phyloP scores from a whole-genome alignment of 257 asterid genomes.

The Catharanthus roseus region DNA sequence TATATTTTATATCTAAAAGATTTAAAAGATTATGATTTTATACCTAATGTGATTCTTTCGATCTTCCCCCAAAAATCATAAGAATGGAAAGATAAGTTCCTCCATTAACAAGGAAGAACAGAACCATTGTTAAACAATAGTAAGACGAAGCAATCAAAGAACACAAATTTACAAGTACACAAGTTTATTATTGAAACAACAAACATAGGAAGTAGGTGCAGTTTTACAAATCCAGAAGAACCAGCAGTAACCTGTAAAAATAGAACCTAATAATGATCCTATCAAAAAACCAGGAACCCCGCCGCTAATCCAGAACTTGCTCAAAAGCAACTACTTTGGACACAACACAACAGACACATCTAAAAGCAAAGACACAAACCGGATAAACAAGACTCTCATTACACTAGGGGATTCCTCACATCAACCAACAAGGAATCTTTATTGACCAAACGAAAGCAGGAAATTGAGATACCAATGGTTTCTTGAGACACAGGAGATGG shows the following conservation, averaged over 20 bases:
- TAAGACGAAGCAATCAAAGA: too few relatives aligned
- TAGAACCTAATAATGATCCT: constrained; percentile 38
- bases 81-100: too few relatives aligned
- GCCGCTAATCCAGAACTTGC: constrained; percentile 26
- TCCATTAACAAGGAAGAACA: too few relatives aligned
- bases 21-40: too few relatives aligned
- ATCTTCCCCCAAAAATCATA: too few relatives aligned
- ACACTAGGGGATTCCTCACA: background rate
- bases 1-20: too few relatives aligned
- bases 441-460: constrained; percentile 8
- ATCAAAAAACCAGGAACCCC: constrained; percentile 39
- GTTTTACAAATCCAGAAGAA: constrained; percentile 28
- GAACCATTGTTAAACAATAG: background rate
- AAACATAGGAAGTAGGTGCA: constrained; percentile 23
- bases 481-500: too few relatives aligned
- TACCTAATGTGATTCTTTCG: too few relatives aligned
- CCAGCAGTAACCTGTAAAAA: constrained; percentile 25
- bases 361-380: background rate
- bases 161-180: constrained; percentile 6
- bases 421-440: background rate
- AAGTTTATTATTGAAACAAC: constrained; percentile 16
- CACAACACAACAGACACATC: background rate
- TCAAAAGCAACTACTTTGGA: constrained; percentile 12
- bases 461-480: background rate
- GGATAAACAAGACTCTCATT: background rate